A percentile compares a stretch with the other conserved stretches of the same genome.
Evolutionary conservation across 2,329 filamentous ascomycete genomes (phyloP).

Genomic region (Cryphonectria parasitica): DNA sequence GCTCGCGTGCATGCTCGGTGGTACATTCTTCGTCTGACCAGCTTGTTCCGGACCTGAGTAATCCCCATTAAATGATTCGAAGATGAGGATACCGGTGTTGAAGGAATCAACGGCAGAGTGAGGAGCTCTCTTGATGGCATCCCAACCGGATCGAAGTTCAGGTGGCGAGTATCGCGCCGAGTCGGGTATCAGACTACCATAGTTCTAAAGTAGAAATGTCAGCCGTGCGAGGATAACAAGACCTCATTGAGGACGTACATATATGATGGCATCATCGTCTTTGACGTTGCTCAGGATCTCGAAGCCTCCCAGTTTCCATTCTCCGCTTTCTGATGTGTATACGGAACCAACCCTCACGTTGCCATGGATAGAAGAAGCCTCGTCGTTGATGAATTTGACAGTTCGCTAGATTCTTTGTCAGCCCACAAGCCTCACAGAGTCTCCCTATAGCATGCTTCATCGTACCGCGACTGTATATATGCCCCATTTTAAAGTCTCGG

Average conservation of each 20-base stretch:
- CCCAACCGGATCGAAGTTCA: constrained; percentile 91
- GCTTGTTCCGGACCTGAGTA: constrained; percentile 79
- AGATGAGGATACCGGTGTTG: constrained; percentile 80
- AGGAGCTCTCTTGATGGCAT: constrained; percentile 81
- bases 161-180: constrained; percentile 83
- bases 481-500: constrained; percentile 97
- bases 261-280: constrained; percentile 92
- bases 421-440: neutral
- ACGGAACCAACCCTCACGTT: constrained; percentile 83
- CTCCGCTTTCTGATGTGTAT: constrained; percentile 92
- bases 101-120: constrained; percentile 85
- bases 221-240: constrained; percentile 13
- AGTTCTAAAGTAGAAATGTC: constrained; percentile 60
- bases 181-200: constrained; percentile 86
- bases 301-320: constrained; percentile 96
- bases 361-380: constrained; percentile 89
- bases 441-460: neutral
- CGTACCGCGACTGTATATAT: constrained; percentile 80
- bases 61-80: constrained; percentile 88
- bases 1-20: constrained; percentile 83
- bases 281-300: constrained; percentile 94
- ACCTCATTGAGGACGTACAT: constrained; percentile 53
- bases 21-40: constrained; percentile 83
- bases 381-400: constrained; percentile 93
- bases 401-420: constrained; percentile 64